Conservation (phyloP, 768 basidiomycete genomes). For the Mycena chlorophos region DNA sequence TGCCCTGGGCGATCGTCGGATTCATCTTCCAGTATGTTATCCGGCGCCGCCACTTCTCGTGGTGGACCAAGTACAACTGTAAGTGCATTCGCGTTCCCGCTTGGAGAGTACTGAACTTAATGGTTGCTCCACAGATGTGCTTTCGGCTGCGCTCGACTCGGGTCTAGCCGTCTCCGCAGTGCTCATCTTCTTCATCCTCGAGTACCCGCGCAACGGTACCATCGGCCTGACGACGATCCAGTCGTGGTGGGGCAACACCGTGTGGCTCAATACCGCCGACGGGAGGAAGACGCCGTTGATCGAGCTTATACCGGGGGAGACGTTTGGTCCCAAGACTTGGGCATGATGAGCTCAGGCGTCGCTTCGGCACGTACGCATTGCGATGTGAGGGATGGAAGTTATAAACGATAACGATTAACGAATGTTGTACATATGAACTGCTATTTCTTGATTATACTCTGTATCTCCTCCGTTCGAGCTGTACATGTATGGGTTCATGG, state of each 20-base stretch:
- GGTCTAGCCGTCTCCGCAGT: conserved; percentile 47
- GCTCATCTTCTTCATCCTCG: conserved; percentile 52
- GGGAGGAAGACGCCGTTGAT: conserved; percentile 6
- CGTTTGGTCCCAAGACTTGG: not conserved
- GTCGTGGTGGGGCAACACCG: conserved; percentile 54
- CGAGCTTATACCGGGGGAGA: not conserved
- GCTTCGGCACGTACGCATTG: no score
- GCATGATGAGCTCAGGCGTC: no score
- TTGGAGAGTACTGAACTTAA: not conserved
- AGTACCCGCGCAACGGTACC: conserved; percentile 44
- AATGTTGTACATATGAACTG: no score
- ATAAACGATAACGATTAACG: no score
- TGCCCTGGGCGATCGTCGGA: conserved; percentile 65
- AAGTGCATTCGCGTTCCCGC: conserved; percentile 23
- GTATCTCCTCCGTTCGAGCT: no score
- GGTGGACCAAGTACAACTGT: conserved; percentile 69
- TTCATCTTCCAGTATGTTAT: conserved; percentile 66
- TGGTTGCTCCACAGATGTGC: conserved; percentile 28
- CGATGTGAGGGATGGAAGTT: no score
- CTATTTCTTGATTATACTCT: no score
- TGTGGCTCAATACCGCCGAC: conserved; percentile 23
- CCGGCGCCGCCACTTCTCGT: conserved; percentile 58
- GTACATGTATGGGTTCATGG: no score
- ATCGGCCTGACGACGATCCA: conserved; percentile 43
- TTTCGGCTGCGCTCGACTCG: conserved; percentile 56